Conservation (phyloP, 352 stramenopile genomes). For the Globisporangium nodosum region DNA sequence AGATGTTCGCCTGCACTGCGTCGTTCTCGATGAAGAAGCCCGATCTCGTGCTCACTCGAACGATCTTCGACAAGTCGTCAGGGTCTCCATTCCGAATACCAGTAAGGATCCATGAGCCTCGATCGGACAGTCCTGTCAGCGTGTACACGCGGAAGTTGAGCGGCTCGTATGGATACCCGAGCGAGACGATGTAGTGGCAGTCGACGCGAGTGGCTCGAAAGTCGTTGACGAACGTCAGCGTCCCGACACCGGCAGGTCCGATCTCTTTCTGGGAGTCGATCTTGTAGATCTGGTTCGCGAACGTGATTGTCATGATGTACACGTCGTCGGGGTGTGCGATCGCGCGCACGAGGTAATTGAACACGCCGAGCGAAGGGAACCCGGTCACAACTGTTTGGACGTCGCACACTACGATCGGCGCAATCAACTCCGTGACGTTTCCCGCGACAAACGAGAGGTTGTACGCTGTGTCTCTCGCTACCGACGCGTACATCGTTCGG, state of each 20-base stretch:
- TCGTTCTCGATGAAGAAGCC: conserved; percentile 13
- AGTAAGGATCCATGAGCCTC: conserved; percentile 1
- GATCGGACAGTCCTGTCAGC: not conserved
- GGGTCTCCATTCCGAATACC: not conserved
- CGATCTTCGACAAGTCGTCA: not conserved
- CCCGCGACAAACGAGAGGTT: conserved; percentile 8
- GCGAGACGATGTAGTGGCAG: conserved; percentile 9
- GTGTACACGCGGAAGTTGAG: conserved; percentile 10
- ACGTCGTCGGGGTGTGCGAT: conserved; percentile 11
- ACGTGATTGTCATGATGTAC: conserved; percentile 12
- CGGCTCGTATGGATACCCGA: conserved; percentile 13
- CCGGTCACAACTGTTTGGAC: not conserved
- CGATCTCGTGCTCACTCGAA: conserved; percentile 9
- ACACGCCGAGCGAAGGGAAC: not conserved
- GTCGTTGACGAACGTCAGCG: conserved; percentile 16
- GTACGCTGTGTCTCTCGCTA: conserved; percentile 7
- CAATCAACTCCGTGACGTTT: conserved; percentile 7
- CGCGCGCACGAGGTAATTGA: conserved; percentile 16
- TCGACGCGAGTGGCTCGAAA: conserved; percentile 5
- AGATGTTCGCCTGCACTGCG: conserved; percentile 10
- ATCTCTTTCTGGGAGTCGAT: conserved; percentile 4
- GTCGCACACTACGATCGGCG: conserved; percentile 7
- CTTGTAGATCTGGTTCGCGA: conserved; percentile 18
- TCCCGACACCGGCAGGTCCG: conserved; percentile 6
- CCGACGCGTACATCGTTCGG: conserved; percentile 7